phyloP scores from a whole-genome alignment of 305 asterid genomes.

The Plantago rigida region DNA sequence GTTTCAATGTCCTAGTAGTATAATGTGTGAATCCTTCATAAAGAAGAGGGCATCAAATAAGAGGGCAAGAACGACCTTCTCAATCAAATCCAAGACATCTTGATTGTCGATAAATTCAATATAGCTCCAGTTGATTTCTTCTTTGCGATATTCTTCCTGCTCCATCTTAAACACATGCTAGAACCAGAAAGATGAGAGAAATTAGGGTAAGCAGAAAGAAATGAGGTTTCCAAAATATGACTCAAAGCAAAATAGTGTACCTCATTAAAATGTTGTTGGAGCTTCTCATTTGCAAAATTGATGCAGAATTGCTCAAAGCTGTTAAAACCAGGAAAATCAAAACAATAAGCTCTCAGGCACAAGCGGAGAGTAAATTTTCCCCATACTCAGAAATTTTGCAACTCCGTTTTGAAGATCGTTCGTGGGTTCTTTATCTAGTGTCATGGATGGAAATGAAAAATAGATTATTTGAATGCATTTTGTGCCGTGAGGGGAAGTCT shows the following conservation, averaged over 20 bases:
- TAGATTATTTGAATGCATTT: too few species aligned
- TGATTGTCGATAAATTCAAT: constrained; percentile 98
- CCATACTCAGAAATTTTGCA: background rate
- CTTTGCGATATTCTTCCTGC: constrained; percentile 94
- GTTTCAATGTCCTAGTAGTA: too few species aligned
- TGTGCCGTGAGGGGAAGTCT: too few species aligned
- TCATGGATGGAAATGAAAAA: too few species aligned
- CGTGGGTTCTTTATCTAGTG: too few species aligned
- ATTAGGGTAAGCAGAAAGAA: constrained; percentile 21
- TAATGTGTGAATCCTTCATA: too few species aligned
- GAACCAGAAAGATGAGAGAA: constrained; percentile 25
- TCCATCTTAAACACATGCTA: constrained; percentile 99
- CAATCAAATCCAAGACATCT: constrained; percentile 92
- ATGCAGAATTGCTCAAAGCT: constrained; percentile 99
- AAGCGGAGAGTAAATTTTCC: constrained; percentile 3
- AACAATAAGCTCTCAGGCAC: constrained; percentile 28
- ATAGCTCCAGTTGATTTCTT: constrained; percentile 93
- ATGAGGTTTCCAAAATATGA: constrained; percentile 23
- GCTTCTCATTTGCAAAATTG: constrained; percentile 97
- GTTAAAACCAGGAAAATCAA: constrained; percentile 28
- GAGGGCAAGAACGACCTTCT: constrained; percentile 54
- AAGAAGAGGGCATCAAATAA: background rate
- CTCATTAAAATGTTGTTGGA: constrained; percentile 99
- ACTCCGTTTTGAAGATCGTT: background rate
- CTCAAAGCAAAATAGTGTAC: constrained; percentile 35